A percentile compares a stretch with the other conserved stretches of the same genome.
phyloP scores from a whole-genome alignment of 441 rosid species.

The Arabidopsis lyrata region DNA sequence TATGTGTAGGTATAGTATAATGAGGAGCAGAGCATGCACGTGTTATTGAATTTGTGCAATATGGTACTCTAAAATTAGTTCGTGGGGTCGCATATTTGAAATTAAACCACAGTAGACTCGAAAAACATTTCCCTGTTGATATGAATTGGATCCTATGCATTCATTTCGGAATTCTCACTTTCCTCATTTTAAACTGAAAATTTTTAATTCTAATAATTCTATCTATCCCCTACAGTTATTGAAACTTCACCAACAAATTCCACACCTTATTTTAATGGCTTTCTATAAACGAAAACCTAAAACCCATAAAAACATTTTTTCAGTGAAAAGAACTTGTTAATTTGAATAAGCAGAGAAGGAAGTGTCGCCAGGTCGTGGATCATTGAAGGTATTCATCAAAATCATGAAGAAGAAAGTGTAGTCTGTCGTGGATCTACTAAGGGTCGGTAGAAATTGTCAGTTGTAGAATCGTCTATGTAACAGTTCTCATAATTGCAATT shows the following conservation, averaged over 20 bases:
- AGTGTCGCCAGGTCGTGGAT: no score
- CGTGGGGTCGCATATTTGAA: conserved; percentile 34
- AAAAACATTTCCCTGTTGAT: conserved; percentile 15
- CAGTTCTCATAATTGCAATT: no score
- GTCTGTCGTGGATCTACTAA: no score
- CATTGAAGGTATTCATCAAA: no score
- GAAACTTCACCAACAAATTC: neutral
- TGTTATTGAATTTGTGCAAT: conserved; percentile 27
- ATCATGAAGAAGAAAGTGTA: no score
- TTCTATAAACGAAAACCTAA: neutral
- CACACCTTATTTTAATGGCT: neutral
- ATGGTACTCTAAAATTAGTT: conserved; percentile 37
- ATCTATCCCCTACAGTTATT: conserved; percentile 8
- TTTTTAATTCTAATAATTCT: neutral
- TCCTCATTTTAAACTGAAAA: neutral
- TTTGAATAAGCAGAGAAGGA: no score
- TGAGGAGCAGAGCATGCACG: conserved; percentile 25
- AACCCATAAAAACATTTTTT: neutral
- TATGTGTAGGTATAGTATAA: conserved; percentile 12
- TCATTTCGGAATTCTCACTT: neutral
- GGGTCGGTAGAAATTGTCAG: no score
- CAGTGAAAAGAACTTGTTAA: neutral
- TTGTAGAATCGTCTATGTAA: no score
- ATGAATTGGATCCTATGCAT: conserved; percentile 42
- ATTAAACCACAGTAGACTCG: conserved; percentile 28